A percentile compares a stretch with the other conserved stretches of the same genome.
phyloP scores from a whole-genome alignment of 1,139 yeast genomes.

The Hyphopichia fennica region DNA sequence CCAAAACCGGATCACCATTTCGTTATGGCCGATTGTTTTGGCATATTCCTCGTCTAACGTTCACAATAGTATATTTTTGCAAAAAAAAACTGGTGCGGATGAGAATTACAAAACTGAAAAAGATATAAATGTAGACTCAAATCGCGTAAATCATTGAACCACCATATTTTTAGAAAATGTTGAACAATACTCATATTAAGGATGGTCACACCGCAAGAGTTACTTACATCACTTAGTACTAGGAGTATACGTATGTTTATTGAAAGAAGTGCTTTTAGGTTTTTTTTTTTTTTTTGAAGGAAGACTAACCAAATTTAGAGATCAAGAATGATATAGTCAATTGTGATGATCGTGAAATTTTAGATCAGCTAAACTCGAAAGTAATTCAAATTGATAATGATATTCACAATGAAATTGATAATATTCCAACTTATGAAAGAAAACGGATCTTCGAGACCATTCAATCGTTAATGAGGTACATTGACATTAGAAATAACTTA shows the following conservation, averaged over 20 bases:
- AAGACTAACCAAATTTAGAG: constrained; percentile 1
- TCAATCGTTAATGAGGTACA: constrained; percentile 15
- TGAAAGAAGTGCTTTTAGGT: no score
- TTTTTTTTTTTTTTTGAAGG: not conserved
- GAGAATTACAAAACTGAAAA: not conserved
- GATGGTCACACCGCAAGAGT: constrained; percentile 1
- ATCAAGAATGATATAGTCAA: constrained; percentile 4
- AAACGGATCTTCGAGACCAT: constrained; percentile 15
- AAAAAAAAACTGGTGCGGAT: no score
- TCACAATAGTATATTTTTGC: not conserved
- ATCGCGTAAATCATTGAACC: not conserved
- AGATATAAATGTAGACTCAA: not conserved
- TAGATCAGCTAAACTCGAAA: constrained; percentile 3
- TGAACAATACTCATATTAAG: not conserved
- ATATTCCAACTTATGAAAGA: constrained; percentile 13
- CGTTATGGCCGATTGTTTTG: not conserved
- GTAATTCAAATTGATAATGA: constrained; percentile 5
- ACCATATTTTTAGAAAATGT: not conserved
- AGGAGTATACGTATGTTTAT: constrained; percentile 3
- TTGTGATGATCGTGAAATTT: constrained; percentile 2
- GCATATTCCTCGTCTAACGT: not conserved
- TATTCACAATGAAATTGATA: constrained; percentile 2
- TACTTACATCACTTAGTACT: constrained; percentile 1
- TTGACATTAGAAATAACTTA: constrained; percentile 17
- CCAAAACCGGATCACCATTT: not conserved